Evolutionary conservation across 1,139 yeast genomes (phyloP).

Genomic region (Candida mesenterica): DNA sequence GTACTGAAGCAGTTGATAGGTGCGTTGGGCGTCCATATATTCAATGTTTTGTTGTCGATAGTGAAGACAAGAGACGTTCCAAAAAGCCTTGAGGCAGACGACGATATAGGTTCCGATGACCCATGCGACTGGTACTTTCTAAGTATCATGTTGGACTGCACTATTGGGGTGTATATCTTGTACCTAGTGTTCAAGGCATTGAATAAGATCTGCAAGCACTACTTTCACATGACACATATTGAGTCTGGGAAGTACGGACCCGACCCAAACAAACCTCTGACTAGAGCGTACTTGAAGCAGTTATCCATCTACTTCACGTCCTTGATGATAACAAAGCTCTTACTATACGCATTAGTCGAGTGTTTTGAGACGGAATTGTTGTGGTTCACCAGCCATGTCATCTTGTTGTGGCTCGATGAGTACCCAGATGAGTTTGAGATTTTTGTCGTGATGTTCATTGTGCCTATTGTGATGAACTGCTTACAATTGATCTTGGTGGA

Average conservation of each 20-base stretch:
- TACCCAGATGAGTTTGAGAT: constrained; percentile 78
- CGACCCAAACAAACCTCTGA: constrained; percentile 56
- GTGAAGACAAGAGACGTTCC: constrained; percentile 31
- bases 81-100: constrained; percentile 4
- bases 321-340: constrained; percentile 62
- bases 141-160: constrained; percentile 84
- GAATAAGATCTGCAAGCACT: constrained; percentile 39
- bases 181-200: constrained; percentile 50
- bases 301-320: constrained; percentile 63
- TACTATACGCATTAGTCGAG: constrained; percentile 41
- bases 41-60: constrained; percentile 74
- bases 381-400: constrained; percentile 46
- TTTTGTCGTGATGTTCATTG: constrained; percentile 79
- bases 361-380: constrained; percentile 39
- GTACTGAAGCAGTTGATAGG: constrained; percentile 89
- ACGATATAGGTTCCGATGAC: constrained; percentile 29
- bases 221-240: constrained; percentile 47
- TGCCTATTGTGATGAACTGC: constrained; percentile 78
- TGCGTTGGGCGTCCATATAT: constrained; percentile 75
- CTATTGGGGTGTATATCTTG: constrained; percentile 88
- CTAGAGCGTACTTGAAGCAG: constrained; percentile 70
- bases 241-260: constrained; percentile 83
- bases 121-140: constrained; percentile 93
- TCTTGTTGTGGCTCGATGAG: constrained; percentile 73
- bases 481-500: constrained; percentile 86